Evolutionary conservation across 352 stramenopile species (phyloP).

Genomic region (Globisporangium emineosum): DNA sequence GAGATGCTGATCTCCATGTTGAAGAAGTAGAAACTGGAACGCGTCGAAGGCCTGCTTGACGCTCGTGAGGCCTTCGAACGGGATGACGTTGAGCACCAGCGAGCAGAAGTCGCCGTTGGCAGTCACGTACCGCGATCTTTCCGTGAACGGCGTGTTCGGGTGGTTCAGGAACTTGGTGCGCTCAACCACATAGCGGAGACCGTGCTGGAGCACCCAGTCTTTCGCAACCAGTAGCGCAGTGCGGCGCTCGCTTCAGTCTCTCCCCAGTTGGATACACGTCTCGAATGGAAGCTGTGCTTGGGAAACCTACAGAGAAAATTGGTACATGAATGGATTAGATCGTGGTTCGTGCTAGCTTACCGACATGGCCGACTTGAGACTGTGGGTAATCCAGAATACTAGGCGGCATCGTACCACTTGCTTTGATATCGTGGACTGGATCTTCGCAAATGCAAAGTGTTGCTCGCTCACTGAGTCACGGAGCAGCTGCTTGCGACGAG

Average conservation of each 20-base stretch:
- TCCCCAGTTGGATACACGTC: neutral
- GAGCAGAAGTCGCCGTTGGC: slow-evolving; percentile 31
- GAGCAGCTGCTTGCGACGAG: neutral
- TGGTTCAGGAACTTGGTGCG: neutral
- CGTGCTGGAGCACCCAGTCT: neutral
- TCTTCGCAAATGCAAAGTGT: neutral
- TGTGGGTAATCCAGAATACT: no score
- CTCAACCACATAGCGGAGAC: slow-evolving; percentile 5
- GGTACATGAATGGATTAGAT: neutral
- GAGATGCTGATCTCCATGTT: slow-evolving; percentile 60
- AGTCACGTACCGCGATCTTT: neutral
- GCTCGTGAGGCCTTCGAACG: slow-evolving; percentile 38
- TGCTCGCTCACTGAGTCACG: neutral
- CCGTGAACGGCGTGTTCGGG: neutral
- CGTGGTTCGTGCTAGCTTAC: neutral
- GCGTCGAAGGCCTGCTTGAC: slow-evolving; percentile 54
- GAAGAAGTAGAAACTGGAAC: slow-evolving; percentile 41
- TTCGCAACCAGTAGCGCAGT: neutral
- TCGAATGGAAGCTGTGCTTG: neutral
- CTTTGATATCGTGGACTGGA: neutral
- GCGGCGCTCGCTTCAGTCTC: slow-evolving; percentile 6
- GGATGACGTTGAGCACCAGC: slow-evolving; percentile 32
- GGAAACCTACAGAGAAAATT: neutral
- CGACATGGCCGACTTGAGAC: no score
- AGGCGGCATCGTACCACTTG: neutral